A percentile compares a stretch with the other conserved stretches of the same genome.
phyloP scores from a whole-genome alignment of 2,329 filamentous ascomycete species.

The Bipolaris victoriae region DNA sequence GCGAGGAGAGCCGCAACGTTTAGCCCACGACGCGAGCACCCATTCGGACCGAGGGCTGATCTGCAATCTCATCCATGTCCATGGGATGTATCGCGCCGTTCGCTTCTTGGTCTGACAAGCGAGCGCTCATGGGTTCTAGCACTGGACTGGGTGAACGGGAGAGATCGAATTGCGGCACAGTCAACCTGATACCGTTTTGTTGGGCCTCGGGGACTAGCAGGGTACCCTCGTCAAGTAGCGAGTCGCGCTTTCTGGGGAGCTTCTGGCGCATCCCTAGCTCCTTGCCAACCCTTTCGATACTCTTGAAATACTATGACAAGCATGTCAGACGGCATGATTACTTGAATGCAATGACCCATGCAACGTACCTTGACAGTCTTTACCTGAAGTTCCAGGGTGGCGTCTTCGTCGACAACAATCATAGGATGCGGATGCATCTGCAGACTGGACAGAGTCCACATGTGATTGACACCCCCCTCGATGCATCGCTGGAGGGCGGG shows the following conservation, averaged over 20 bases:
- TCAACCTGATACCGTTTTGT: slow-evolving; percentile 31
- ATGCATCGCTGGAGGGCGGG: slow-evolving; percentile 79
- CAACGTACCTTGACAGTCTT: slow-evolving; percentile 49
- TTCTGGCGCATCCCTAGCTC: slow-evolving; percentile 55
- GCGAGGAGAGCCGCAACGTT: slow-evolving; percentile 2
- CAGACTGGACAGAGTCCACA: slow-evolving; percentile 85
- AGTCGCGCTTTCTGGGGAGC: slow-evolving; percentile 48
- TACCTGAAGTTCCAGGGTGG: slow-evolving; percentile 56
- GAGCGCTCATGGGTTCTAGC: slow-evolving; percentile 45
- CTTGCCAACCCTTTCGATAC: slow-evolving; percentile 55
- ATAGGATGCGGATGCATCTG: slow-evolving; percentile 82
- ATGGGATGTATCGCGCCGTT: slow-evolving; percentile 23
- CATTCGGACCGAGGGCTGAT: slow-evolving; percentile 41
- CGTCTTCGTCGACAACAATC: slow-evolving; percentile 82
- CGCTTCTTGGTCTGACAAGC: slow-evolving; percentile 35
- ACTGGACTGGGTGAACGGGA: slow-evolving; percentile 43
- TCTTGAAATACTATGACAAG: slow-evolving; percentile 54
- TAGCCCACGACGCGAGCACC: slow-evolving; percentile 36
- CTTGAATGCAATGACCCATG: not conserved
- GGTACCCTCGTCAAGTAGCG: slow-evolving; percentile 38
- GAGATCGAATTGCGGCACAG: slow-evolving; percentile 38
- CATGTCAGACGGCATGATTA: not conserved
- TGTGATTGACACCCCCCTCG: slow-evolving; percentile 83
- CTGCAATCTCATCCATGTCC: slow-evolving; percentile 37
- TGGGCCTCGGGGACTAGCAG: slow-evolving; percentile 28